Evolutionary conservation across 2,329 filamentous ascomycete species (phyloP).

Genomic region (Cercospora beticola): DNA sequence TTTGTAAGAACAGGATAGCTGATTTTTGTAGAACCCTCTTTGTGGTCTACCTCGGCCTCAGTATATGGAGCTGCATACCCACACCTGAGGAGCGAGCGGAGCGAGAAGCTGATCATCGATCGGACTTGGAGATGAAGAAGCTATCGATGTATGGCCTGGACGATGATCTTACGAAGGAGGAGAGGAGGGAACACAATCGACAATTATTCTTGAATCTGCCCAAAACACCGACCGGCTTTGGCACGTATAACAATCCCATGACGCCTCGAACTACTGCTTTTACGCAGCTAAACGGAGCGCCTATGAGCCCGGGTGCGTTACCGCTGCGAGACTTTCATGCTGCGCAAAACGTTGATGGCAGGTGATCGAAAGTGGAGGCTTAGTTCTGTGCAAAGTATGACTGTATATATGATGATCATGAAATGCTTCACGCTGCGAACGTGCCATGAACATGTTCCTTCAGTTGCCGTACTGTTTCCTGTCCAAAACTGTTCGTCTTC

Average conservation of each 20-base stretch:
- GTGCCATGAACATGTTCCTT: not conserved
- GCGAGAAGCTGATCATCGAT: slow-evolving; percentile 31
- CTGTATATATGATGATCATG: slow-evolving; percentile 12
- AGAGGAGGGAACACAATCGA: slow-evolving; percentile 59
- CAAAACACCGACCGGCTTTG: slow-evolving; percentile 45
- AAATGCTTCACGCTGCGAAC: not conserved
- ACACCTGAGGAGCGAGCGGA: slow-evolving; percentile 37
- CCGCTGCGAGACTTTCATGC: not conserved
- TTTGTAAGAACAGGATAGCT: slow-evolving; percentile 2
- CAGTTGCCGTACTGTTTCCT: not conserved
- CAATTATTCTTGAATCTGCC: slow-evolving; percentile 38
- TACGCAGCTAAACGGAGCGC: slow-evolving; percentile 53
- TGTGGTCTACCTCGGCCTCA: slow-evolving; percentile 58
- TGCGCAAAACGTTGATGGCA: slow-evolving; percentile 19
- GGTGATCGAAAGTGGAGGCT: slow-evolving; percentile 9
- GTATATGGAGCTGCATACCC: slow-evolving; percentile 56
- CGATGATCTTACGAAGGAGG: slow-evolving; percentile 45
- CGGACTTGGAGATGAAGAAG: slow-evolving; percentile 53
- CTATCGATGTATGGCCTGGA: slow-evolving; percentile 48
- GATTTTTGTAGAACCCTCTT: slow-evolving; percentile 56
- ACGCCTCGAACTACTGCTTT: slow-evolving; percentile 69
- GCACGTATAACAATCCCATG: slow-evolving; percentile 42
- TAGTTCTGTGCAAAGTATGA: not conserved
- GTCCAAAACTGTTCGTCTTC: not conserved
- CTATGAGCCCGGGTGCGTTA: slow-evolving; percentile 24